phyloP scores from a whole-genome alignment of 1,284 basidiomycete species.

The Meira nashicola region DNA sequence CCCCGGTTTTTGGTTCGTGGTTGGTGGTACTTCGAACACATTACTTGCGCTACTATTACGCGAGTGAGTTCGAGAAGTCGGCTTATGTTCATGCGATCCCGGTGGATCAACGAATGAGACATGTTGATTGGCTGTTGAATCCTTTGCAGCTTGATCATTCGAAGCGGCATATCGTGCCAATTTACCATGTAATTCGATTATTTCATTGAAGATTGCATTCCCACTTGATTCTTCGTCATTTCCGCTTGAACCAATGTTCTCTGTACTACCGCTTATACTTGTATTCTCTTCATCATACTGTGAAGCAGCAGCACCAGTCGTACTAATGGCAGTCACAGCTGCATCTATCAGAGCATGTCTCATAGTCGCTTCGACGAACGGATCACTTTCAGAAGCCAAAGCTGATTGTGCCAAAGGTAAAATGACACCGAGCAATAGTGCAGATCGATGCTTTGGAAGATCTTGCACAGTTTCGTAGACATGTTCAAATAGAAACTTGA shows the following conservation, averaged over 20 bases:
- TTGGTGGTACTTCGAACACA: not conserved
- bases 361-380: constrained; percentile 26
- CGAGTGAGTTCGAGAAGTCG: not conserved
- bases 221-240: constrained; percentile 17
- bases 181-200: constrained; percentile 19
- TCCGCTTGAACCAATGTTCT: constrained; percentile 12
- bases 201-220: constrained; percentile 24
- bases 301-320: constrained; percentile 2
- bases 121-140: constrained; percentile 2
- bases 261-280: constrained; percentile 24
- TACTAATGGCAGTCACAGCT: constrained; percentile 33
- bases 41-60: constrained; percentile 5
- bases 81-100: constrained; percentile 15
- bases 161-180: not conserved
- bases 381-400: constrained; percentile 30
- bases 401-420: constrained; percentile 38
- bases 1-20: not conserved
- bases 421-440: constrained; percentile 38
- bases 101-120: constrained; percentile 15
- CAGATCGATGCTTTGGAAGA: constrained; percentile 32
- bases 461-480: constrained; percentile 47
- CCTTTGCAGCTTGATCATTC: not conserved
- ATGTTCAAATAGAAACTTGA: constrained; percentile 39
- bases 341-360: constrained; percentile 42
- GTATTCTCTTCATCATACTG: constrained; percentile 2